A percentile compares a stretch with the other conserved stretches of the same genome.
Evolutionary conservation across 352 stramenopile genomes (phyloP).

Genomic region (Phytopythium montanum): DNA sequence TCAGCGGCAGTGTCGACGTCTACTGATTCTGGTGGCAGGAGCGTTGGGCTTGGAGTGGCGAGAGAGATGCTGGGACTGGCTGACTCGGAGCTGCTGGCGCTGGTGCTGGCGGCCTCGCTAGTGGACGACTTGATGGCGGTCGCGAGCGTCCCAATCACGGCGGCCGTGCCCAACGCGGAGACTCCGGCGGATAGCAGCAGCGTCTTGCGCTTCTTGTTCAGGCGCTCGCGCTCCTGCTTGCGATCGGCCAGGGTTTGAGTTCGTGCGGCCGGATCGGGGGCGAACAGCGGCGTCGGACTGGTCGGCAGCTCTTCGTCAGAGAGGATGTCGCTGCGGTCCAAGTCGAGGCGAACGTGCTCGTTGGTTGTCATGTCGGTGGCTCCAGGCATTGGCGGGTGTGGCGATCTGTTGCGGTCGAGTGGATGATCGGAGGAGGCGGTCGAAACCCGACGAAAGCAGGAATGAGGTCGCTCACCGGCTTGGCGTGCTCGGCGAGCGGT

Average conservation of each 20-base stretch:
- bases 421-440: neutral
- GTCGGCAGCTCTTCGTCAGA: constrained; percentile 5
- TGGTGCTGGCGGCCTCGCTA: constrained; percentile 2
- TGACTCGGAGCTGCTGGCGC: neutral
- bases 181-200: constrained; percentile 6
- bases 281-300: constrained; percentile 6
- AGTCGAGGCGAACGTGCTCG: neutral
- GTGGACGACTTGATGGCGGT: constrained; percentile 9
- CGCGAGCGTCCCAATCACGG: constrained; percentile 4
- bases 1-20: neutral
- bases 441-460: neutral
- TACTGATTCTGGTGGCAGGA: neutral
- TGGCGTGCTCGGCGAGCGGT: neutral
- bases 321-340: neutral
- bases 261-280: neutral
- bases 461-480: neutral
- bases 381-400: neutral
- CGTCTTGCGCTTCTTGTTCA: constrained; percentile 6
- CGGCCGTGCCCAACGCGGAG: neutral
- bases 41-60: neutral
- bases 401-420: neutral
- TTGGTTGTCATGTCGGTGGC: neutral
- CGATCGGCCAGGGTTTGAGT: neutral
- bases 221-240: neutral
- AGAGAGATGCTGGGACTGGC: neutral